A percentile compares a stretch with the other conserved stretches of the same genome.
phyloP scores from a whole-genome alignment of 495 filamentous ascomycete genomes.

The Trichoderma asperelloides region DNA sequence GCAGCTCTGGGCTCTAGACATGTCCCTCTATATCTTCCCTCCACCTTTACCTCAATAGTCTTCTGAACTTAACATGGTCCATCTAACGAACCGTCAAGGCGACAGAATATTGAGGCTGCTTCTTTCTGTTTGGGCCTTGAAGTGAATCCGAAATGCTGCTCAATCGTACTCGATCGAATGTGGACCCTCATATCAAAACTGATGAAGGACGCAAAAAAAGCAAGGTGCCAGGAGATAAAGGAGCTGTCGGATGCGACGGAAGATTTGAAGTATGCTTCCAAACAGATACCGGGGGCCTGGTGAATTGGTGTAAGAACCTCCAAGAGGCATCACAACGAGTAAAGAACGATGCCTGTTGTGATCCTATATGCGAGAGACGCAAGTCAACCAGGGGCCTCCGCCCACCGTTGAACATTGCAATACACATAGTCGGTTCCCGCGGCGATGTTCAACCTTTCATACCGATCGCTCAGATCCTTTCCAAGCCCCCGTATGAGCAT shows the following conservation, averaged over 20 bases:
- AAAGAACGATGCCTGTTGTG: not conserved
- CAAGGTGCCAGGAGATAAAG: not conserved
- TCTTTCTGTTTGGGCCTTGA: not conserved
- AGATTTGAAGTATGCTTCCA: not conserved
- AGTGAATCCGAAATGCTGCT: constrained; percentile 1
- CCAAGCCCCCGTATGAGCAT: constrained; percentile 46
- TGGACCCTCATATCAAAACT: not conserved
- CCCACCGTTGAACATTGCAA: constrained; percentile 51
- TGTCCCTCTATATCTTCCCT: not conserved
- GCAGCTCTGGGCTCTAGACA: not conserved
- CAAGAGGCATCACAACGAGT: not conserved
- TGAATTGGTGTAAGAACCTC: not conserved
- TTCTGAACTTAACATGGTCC: not conserved
- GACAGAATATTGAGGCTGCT: not conserved
- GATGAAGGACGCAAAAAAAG: not conserved
- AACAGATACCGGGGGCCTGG: not conserved
- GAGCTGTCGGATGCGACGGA: not conserved
- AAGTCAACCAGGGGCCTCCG: not conserved
- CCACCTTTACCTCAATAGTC: not conserved
- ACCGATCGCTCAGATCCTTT: constrained; percentile 49
- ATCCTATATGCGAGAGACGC: not conserved
- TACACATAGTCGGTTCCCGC: constrained; percentile 60
- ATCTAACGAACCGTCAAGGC: not conserved
- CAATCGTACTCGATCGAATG: not conserved
- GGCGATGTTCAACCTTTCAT: constrained; percentile 65